phyloP scores from a whole-genome alignment of 208 protist species.

The Leptomonas pyrrhocoris region DNA sequence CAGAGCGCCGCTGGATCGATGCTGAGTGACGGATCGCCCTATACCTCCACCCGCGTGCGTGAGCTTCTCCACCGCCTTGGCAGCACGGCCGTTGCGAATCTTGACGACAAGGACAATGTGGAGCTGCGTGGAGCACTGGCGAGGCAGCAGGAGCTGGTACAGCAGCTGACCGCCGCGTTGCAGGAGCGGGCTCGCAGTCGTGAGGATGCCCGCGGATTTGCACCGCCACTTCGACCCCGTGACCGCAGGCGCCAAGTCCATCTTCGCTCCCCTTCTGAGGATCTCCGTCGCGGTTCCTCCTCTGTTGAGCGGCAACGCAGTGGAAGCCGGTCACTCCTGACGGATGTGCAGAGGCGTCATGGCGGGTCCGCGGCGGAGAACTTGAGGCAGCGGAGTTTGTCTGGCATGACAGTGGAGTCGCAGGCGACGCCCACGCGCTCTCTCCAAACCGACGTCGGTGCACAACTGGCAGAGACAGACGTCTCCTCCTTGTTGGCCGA shows the following conservation, averaged over 20 bases:
- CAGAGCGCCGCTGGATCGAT: slow-evolving; percentile 5
- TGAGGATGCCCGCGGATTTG: neutral
- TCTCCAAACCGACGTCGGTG: slow-evolving; percentile 2
- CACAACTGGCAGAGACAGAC: slow-evolving; percentile 35
- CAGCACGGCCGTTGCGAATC: neutral
- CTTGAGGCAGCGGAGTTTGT: slow-evolving; percentile 8
- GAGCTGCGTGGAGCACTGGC: slow-evolving; percentile 38
- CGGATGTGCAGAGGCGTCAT: no score
- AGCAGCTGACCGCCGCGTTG: slow-evolving; percentile 37
- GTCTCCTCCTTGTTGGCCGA: slow-evolving; percentile 17
- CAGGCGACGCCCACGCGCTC: slow-evolving; percentile 1
- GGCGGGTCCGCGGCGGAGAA: neutral
- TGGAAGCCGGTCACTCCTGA: neutral
- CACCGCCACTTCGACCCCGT: neutral
- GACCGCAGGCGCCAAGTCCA: slow-evolving; percentile 8
- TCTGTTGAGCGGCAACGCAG: neutral
- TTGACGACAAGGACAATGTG: slow-evolving; percentile 19
- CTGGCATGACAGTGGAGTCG: slow-evolving; percentile 30
- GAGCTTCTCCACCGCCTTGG: slow-evolving; percentile 17
- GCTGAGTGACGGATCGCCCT: neutral
- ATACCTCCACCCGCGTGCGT: neutral
- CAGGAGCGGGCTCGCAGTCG: slow-evolving; percentile 1
- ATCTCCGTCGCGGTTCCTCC: neutral
- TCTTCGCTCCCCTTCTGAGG: neutral
- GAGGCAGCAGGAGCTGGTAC: slow-evolving; percentile 50